A percentile compares a stretch with the other conserved stretches of the same genome.
phyloP scores from a whole-genome alignment of 768 basidiomycete genomes.

The Boletellus ananas region DNA sequence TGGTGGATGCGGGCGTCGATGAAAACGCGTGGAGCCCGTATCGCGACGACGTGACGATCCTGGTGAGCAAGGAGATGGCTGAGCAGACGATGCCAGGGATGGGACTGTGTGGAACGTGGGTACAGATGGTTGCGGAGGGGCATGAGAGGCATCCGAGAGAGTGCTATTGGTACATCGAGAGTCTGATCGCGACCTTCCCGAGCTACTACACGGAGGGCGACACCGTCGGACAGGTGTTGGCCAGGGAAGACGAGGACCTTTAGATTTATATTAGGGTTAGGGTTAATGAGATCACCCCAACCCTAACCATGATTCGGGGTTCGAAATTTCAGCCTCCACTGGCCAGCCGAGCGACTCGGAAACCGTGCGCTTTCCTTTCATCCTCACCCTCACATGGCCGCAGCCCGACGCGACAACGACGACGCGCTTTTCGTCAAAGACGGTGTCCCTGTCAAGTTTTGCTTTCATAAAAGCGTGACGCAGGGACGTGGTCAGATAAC shows the following conservation, averaged over 20 bases:
- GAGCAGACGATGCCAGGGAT: slow-evolving; percentile 24
- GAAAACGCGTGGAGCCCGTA: slow-evolving; percentile 37
- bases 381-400: too few relatives aligned
- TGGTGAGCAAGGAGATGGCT: slow-evolving; percentile 21
- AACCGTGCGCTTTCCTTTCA: too few relatives aligned
- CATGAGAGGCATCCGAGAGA: slow-evolving; percentile 6
- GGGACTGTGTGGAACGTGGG: slow-evolving; percentile 36
- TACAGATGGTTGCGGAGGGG: slow-evolving; percentile 26
- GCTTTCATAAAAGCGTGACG: slow-evolving; percentile 26
- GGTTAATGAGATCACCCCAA: slow-evolving; percentile 14
- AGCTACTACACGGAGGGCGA: slow-evolving; percentile 41
- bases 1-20: not conserved
- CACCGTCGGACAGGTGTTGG: not conserved
- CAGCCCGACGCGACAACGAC: slow-evolving; percentile 1
- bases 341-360: too few relatives aligned
- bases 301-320: slow-evolving; percentile 31
- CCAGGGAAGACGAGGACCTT: not conserved
- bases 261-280: not conserved
- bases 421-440: slow-evolving; percentile 22
- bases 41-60: slow-evolving; percentile 26
- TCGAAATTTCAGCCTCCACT: slow-evolving; percentile 16
- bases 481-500: slow-evolving; percentile 18
- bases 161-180: slow-evolving; percentile 57
- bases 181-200: slow-evolving; percentile 44
- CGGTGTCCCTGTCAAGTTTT: slow-evolving; percentile 22